Evolutionary conservation across 73 alveolate genomes (phyloP), one percentile per base, ranked within the genome.

Genomic region (Loxodes magnus): DNA sequence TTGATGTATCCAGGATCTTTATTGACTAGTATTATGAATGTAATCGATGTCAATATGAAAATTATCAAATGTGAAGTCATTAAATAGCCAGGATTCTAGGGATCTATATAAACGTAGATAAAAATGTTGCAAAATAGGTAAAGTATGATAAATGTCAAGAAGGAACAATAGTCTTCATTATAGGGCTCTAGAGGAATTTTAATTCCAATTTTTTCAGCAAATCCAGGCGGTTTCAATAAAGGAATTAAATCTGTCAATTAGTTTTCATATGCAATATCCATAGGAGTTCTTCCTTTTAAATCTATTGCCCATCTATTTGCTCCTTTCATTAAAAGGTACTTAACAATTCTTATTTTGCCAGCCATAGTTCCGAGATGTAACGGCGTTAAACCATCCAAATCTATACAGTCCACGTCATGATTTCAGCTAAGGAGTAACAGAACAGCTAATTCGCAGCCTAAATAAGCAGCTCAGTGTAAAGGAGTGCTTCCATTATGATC

Each of bases 381-480:
- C 9, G 59, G 59, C 6, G 59, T 46, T 1, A 10, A 9, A 9
- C 59, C 59, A 25, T 46, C 59, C 2, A 25, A 25, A 46, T 46
- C 59, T 1, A 5, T 7, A 16, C 27, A 37, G 27, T 46, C 27
- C 59, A 46, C 27, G 39, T 46, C 39, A 25, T 46, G 35, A 19
- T 41, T 46, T 24, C 59, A 46, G 2, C 43, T 41, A 24, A 46
- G 22, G 9, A 46, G 39, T 2, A 19, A 72, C 20, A 42, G 50
- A 35, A 84, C 33, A 27, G 95, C 51, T 34, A 34, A 27, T 57
- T 78, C 88, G 17, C 82, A 57, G 30, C 80, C 70, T 25, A 68
- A 65, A 71, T 74, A 87, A 51, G 90, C 38, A n/a, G 97, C 95
- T 94, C 97, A 87, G 63, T 87, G 97, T 2, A 87, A 41, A 7